These are phyloP conservation scores for Triticum urartu DNA, from an alignment of 176 grass and related monocot genomes.

Conservation along the genomic window DNA sequence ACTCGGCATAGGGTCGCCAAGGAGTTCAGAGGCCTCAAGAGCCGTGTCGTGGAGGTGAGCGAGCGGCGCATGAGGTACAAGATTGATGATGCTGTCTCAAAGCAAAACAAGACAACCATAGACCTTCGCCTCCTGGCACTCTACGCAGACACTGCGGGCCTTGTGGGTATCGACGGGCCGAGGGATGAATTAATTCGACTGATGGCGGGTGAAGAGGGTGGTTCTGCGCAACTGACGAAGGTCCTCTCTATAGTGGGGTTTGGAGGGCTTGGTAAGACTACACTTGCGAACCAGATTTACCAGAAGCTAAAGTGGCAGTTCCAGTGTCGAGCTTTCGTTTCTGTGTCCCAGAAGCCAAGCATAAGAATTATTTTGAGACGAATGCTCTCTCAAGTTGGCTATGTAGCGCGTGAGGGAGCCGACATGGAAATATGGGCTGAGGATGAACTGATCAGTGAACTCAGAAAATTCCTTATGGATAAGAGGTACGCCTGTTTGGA, in stretches of 20 bases:
- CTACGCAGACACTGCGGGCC: neutral
- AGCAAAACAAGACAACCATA: neutral
- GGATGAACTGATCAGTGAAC: neutral
- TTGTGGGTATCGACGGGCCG: neutral
- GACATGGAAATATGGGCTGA: neutral
- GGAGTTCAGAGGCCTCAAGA: neutral
- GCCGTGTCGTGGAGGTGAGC: neutral
- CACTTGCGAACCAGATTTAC: neutral
- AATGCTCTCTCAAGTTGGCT: neutral
- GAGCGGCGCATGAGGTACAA: neutral
- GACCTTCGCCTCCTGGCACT: neutral
- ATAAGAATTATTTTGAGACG: neutral
- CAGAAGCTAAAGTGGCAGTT: neutral
- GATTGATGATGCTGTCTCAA: neutral
- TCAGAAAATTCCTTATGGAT: neutral
- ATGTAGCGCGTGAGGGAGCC: neutral
- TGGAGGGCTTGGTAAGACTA: conserved; percentile 6
- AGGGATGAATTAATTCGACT: neutral
- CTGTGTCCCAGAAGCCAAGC: neutral
- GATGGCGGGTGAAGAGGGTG: neutral
- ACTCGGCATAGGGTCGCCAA: neutral
- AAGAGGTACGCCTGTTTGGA: neutral
- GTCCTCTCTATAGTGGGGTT: neutral
- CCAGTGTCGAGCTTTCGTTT: neutral
- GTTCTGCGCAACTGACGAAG: neutral